Evolutionary conservation across 768 basidiomycete genomes (phyloP), one percentile per base, ranked within the genome.

Genomic region (Leucosporidium creatinivorum): DNA sequence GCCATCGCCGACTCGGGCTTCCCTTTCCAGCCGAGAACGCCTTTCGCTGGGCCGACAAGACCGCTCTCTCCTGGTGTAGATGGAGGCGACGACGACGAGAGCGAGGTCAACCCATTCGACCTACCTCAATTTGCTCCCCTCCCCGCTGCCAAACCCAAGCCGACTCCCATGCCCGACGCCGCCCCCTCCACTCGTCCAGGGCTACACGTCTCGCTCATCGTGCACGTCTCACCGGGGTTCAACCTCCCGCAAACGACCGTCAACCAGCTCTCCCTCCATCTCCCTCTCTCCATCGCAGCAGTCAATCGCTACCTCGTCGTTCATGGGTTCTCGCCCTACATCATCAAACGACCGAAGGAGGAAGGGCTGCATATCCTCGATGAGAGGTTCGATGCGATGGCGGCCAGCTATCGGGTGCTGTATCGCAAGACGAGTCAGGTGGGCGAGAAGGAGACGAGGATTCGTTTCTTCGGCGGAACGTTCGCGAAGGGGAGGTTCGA

Each of bases 311-410:
- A 65, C 67, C 63, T 71, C 28, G 18, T 48, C 17, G 52, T 58
- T 13, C 63, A 71, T 30, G 70, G 70, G 0, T 71, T 71, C 36
- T 63, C 70, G 17, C 64, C 70, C 8, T 28, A 68, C 36, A 30
- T 71, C 48, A 31, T 59, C 2, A 63, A 67, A 8, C 15, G 39
- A 7, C 23, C 26, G 23, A 28, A 39, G 12, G 23, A 23, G 21
- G 23, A 23, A 17, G 33, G 54, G 3, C 15, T 63, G 36, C 21
- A 59, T 7, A 23, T 58, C 1, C 56, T 67, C 19, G 66, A 68
- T 25, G 70, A 71, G 55, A 30, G 33, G 4, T 71, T 36, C 49
- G 67, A 71, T 39, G 61, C 64, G 23, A 8, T 3, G 8, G n/a
- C 33, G 1, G 66, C 39, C 0, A 33, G 47, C 23, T 68, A 71